Base-by-base conservation (phyloP, 768 basidiomycete genomes). In the Trametes coccinea region DNA sequence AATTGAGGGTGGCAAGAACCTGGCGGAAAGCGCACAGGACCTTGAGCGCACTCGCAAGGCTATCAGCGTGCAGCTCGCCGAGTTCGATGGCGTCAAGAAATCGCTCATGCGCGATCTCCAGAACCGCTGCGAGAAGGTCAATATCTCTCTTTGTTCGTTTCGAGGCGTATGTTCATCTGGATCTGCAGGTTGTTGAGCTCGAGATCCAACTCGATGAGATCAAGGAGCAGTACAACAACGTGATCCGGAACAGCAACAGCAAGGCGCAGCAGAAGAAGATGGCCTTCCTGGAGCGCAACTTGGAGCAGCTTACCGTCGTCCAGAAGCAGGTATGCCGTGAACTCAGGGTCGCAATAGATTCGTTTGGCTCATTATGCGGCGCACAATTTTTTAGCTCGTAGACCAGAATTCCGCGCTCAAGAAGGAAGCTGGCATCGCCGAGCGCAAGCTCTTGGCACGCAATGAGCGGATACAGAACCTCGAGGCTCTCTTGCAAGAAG, bases 221-320 rank as follows among this genome's bases (percentile, higher is more conserved):
- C 75, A 93, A 92, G 74, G 97, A 99, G 76, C 95, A 98, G 72
- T 99, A 99, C 77, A 96, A 95, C 79, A 96, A 95, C 72, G 93
- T 98, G 61, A 95, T 97, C 69, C 90, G 93, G 64, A 97, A 97
- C 74, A 95, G 94, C 78, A 98, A 98, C 76, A 95, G 90, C 75
- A 95, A 96, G 74, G 93, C 96, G 6, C 97, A 99, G 68, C 93
- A 96, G 78, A 95, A 96, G 85, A 98, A 98, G 84, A 95, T 98
- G 91, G 92, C 94, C 11, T 97, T 98, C 84, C 76, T 99, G 56
- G 95, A 98, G 72, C 90, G 96, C 54, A 99, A 98, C 71, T 79
- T 99, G 54, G 95, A 98, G 71, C 93, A 96, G 71, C 78, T 98
- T 66, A 96, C 95, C 30, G 76, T 93, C 54, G 95, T 98, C 22